Base-by-base conservation (phyloP, 441 rosid genomes). In the Gossypium schwendimanii region DNA sequence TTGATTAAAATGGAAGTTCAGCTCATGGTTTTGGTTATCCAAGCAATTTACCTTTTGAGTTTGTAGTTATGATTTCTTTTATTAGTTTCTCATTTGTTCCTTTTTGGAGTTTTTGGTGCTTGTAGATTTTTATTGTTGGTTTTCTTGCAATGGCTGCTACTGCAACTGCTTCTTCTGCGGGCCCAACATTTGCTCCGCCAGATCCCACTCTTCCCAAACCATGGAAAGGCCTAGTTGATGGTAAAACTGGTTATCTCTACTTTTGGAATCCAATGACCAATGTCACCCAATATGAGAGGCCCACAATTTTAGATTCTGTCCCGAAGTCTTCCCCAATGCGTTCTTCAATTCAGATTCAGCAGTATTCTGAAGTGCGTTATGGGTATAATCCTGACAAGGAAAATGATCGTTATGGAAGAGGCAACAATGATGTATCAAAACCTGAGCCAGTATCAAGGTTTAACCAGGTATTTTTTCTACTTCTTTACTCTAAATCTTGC, bases 241-340 rank as follows among this genome's bases (percentile, higher is more conserved):
- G 89, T 12, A 85, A 83, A 77, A 90, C 93, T 24, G 90, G 93
- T 7, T 88, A 87, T 77, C 86, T 90, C 28, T 90, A 90, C 80
- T 90, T 83, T 76, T 90, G 93, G 96, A 88, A 88, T 81, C 93
- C 91, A 0, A 90, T 80, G 76, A 90, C 93, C 12, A 90, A 90
- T 75, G 86, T 84, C 21, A 88, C 91, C 31, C 93, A 90, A 66
- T 90, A 88, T 63, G 96, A 90, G 77, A 85, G 83, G 84, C 91
- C 95, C 70, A 39, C 75, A 18, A 58, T 39, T 10, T 9, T 61
- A 1, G 73, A 75, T 59, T 70, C 68, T 57, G 57, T 61, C 3
- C 60, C 72, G 0, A 85, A 83, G 75, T 28, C 84, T 8, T 45
- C 84, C 39, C 84, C 88, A 26, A 26, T 84, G 15, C 83, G 76